Evolutionary conservation across 768 basidiomycete species (phyloP), one percentile per base, ranked within the genome.

Genomic region (Pholiota microspora): DNA sequence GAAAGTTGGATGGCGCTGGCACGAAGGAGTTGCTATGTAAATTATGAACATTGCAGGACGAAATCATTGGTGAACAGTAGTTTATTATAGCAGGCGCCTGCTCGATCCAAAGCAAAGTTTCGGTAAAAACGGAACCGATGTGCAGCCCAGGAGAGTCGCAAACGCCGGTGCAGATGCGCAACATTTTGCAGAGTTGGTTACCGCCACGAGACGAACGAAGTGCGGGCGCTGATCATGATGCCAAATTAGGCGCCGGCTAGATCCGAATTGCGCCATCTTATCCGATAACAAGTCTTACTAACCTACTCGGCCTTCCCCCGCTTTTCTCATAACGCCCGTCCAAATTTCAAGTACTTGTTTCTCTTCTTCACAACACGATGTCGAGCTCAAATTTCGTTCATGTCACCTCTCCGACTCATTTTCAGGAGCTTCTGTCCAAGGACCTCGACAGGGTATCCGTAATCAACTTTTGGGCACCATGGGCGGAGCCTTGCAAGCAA

Each of bases 391-490:
- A 79, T 59, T 53, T 71, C 44, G 40, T 70, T 50, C 54, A 72
- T 51, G 79, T 96, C 47, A 66, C 71, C 21, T 89, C 89, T 3
- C 69, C 91, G 1, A 71, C 79, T 1, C 81, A 92, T 47, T 93
- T 98, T 72, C 84, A 92, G 67, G 64, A 73, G 6, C 70, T 91
- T 7, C 83, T 98, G 45, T 86, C 85, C 0, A 64, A 70, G 18
- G 95, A 98, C 71, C 82, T 99, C 29, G 71, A 80, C 16, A 77
- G 90, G 18, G 80, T 96, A 21, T 94, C 94, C 3, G 76, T 96
- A 32, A 84, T 97, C 66, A 92, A 90, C 73, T 99, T 98, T 69
- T 95, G 94, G 89, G 92, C 95, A 38, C 76, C 83, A 70, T 89
- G 93, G 92, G 97, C 94, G 0, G 89, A 83, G 57, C 94, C 94